Evolutionary conservation across 352 stramenopile genomes (phyloP).

Genomic region (Globisporangium paddicum): DNA sequence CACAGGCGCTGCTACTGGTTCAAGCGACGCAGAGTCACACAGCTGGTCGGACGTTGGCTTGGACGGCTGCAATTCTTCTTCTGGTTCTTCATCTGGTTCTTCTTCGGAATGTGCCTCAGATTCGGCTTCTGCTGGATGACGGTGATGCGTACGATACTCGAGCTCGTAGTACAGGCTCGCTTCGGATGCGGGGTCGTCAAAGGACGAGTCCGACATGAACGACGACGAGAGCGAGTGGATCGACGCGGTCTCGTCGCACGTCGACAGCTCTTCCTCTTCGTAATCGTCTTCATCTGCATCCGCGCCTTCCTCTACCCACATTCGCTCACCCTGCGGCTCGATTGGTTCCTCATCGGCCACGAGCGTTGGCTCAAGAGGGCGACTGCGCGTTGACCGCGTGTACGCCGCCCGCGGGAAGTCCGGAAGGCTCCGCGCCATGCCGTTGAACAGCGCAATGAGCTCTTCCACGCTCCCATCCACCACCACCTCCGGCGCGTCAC

Average conservation of each 20-base stretch:
- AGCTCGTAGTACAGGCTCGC: conserved; percentile 13
- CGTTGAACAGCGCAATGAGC: conserved; percentile 10
- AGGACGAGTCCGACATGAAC: conserved; percentile 11
- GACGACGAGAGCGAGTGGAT: conserved; percentile 16
- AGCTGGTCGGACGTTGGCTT: background rate
- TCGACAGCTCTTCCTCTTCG: conserved; percentile 8
- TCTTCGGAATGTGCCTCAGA: background rate
- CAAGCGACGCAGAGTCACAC: background rate
- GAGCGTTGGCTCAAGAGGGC: background rate
- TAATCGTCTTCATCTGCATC: background rate
- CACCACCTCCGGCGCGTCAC: background rate
- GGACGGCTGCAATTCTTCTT: background rate
- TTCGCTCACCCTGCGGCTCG: background rate
- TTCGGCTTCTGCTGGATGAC: background rate
- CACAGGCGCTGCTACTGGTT: background rate
- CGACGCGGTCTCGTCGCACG: conserved; percentile 15
- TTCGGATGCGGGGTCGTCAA: conserved; percentile 7
- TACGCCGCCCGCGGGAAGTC: conserved; percentile 8
- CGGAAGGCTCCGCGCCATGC: conserved; percentile 12
- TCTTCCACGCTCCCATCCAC: conserved; percentile 9
- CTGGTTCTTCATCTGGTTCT: background rate
- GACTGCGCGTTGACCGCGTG: conserved; percentile 4
- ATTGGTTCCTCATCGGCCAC: background rate
- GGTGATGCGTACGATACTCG: conserved; percentile 2
- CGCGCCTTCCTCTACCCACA: background rate